phyloP scores from a whole-genome alignment of 345 rosid species.

The Syzygium grande region DNA sequence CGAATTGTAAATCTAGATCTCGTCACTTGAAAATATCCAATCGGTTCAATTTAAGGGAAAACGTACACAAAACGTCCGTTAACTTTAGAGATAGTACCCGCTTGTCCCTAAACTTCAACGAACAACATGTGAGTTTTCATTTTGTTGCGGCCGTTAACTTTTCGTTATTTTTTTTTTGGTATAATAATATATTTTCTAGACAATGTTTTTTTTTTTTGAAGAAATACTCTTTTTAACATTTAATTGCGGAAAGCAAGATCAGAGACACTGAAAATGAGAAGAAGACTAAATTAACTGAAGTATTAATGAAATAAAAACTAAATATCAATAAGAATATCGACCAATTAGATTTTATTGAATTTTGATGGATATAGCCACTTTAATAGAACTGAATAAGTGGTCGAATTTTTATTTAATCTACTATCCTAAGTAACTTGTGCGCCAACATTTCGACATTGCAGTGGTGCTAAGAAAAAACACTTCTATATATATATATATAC shows the following conservation, averaged over 20 bases:
- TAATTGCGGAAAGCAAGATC: not conserved
- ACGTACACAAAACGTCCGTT: not conserved
- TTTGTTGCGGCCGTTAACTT: not conserved
- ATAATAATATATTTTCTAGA: not conserved
- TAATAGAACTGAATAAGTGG: not conserved
- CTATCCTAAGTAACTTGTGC: not conserved
- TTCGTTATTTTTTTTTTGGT: accelerated
- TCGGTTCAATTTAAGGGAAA: not conserved
- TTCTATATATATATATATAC: no score
- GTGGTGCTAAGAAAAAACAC: not conserved
- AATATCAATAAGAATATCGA: not conserved
- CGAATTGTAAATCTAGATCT: not conserved
- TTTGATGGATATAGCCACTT: not conserved
- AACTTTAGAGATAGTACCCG: not conserved
- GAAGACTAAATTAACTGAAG: not conserved
- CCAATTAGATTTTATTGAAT: not conserved
- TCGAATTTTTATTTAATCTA: not conserved
- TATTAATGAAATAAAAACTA: not conserved
- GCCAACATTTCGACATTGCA: not conserved
- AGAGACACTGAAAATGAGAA: not conserved
- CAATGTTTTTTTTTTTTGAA: not conserved
- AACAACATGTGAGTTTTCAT: not conserved
- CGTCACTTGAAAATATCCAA: not conserved
- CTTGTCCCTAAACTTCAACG: not conserved
- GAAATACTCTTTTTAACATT: not conserved